A percentile compares a stretch with the other conserved stretches of the same genome.
phyloP scores from a whole-genome alignment of 352 stramenopile species.

The Peronosclerospora sorghi region DNA sequence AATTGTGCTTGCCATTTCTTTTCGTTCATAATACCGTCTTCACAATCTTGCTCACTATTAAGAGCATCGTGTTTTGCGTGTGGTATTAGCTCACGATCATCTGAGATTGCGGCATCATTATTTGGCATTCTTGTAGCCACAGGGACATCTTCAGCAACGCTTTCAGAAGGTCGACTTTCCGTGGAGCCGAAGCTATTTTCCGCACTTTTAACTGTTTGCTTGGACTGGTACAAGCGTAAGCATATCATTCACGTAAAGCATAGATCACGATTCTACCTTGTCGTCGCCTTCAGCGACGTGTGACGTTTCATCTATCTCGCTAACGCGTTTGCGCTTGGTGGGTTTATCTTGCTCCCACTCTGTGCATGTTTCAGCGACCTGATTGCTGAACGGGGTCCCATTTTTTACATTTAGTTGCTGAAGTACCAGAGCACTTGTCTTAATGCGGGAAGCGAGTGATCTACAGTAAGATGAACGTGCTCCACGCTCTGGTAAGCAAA shows the following conservation, averaged over 20 bases:
- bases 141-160: neutral
- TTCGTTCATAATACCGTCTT: conserved; percentile 1
- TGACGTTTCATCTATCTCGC: neutral
- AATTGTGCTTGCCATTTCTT: conserved; percentile 9
- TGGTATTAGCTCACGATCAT: neutral
- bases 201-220: conserved; percentile 8
- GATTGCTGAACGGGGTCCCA: conserved; percentile 9
- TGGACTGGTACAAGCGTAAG: conserved; percentile 15
- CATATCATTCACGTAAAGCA: conserved; percentile 1
- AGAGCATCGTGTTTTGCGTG: neutral
- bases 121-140: conserved; percentile 1
- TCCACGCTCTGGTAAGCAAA: neutral
- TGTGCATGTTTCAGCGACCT: conserved; percentile 15
- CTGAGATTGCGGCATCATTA: neutral
- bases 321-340: conserved; percentile 37
- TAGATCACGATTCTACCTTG: conserved; percentile 16
- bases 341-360: conserved; percentile 18
- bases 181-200: neutral
- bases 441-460: conserved; percentile 44
- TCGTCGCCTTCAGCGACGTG: neutral
- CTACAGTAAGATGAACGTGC: conserved; percentile 10
- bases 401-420: conserved; percentile 26
- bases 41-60: neutral
- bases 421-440: conserved; percentile 40
- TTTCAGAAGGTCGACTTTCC: neutral